phyloP scores from a whole-genome alignment of 2,329 filamentous ascomycete genomes.

The Alternaria infectoria region DNA sequence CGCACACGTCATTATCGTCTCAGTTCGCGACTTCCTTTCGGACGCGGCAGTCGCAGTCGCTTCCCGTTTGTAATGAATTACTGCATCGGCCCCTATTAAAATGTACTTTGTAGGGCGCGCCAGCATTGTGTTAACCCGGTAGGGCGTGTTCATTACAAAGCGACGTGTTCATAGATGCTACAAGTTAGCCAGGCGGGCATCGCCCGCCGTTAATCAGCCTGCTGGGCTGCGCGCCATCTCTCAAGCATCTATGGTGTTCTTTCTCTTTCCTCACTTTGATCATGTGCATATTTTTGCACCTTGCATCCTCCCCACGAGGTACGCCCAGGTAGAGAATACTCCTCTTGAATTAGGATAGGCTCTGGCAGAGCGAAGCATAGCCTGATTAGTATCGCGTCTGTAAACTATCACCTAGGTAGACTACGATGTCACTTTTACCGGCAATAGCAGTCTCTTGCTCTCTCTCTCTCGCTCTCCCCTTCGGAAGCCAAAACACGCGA shows the following conservation, averaged over 20 bases:
- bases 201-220: not conserved
- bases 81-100: not conserved
- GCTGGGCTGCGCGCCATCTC: not conserved
- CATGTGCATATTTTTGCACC: not conserved
- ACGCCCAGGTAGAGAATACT: not conserved
- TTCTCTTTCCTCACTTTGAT: not conserved
- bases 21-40: not conserved
- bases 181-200: not conserved
- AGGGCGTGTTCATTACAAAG: not conserved
- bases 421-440: not conserved
- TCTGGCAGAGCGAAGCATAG: not conserved
- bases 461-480: not conserved
- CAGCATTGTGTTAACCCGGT: not conserved
- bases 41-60: not conserved
- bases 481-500: not conserved
- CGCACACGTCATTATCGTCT: constrained; percentile 11
- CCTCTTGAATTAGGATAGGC: not conserved
- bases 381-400: not conserved
- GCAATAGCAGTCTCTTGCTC: not conserved
- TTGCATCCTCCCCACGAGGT: not conserved
- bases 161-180: not conserved
- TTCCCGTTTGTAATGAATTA: not conserved
- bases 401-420: not conserved
- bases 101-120: not conserved
- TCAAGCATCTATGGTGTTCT: not conserved